Evolutionary conservation across 192 early-diverging fungal genomes (phyloP), one percentile per base, ranked within the genome.

Genomic region (Pilaira anomala): DNA sequence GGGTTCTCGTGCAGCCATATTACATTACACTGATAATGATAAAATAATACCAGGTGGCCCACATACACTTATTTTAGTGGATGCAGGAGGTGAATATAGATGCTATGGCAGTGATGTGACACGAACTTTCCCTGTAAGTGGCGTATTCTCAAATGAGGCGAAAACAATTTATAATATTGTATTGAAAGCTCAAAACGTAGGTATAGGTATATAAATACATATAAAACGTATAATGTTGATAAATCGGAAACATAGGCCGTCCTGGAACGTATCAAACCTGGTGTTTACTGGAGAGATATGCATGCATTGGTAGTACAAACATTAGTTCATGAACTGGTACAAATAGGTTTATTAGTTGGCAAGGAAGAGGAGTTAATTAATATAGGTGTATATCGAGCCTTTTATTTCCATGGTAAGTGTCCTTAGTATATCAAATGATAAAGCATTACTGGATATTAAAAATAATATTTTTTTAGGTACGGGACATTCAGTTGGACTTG

Each of bases 91-190:
- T 51, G 90, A 94, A 61, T 72, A 64, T 49, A 64, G 78, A 16
- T 84, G 83, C 73, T 98, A 98, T 64, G 93, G 92, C 25, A 87
- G 84, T 39, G 95, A 98, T 60, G 93, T 98, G 67, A 98, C 95
- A 6, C 81, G 93, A 41, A 88, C 87, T 9, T 95, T 84, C 78
- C 95, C 95, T 9, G 76, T 91, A 40, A 87, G 86, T 48, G 87
- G 89, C 7, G 77, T 78, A 63, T 95, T 90, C 70, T 75, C 85
- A 11, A 72, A 76, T 16, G 83, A 90, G 62, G 86, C 84, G 46
- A 89, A 86, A 57, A 84, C 75, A 7, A 85, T 93, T 63, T 98
- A 98, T 80, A 78, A 86, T 65, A 84, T 91, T 57, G 90, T 92
- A 25, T 79, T 95, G 19, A 80, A 80, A n/a, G 87, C 91, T 83